phyloP scores from a whole-genome alignment of 352 stramenopile species.

The Pythium volutum region DNA sequence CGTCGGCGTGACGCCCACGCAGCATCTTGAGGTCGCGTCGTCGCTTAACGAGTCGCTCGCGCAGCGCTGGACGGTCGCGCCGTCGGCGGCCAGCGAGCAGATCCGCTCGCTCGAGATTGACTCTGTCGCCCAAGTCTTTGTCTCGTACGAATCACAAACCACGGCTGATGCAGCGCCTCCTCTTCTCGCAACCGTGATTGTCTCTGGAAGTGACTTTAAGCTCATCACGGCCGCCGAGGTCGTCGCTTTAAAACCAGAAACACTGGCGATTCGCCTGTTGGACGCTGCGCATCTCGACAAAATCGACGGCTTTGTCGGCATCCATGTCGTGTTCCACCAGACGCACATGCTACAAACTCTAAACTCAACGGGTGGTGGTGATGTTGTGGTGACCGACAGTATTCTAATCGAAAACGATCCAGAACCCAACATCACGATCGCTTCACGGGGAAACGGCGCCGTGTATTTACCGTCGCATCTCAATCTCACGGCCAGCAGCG shows the following conservation, averaged over 20 bases:
- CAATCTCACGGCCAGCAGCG: neutral
- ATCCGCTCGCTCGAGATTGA: conserved; percentile 4
- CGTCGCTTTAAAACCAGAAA: neutral
- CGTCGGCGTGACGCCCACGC: conserved; percentile 8
- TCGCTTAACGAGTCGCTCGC: neutral
- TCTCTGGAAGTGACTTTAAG: conserved; percentile 17
- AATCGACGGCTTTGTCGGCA: conserved; percentile 10
- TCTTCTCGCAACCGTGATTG: neutral
- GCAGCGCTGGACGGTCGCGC: conserved; percentile 10
- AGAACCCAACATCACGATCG: neutral
- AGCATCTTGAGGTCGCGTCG: neutral
- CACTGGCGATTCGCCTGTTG: neutral
- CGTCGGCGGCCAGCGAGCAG: neutral
- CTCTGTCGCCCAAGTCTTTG: conserved; percentile 6
- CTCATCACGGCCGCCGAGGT: conserved; percentile 16
- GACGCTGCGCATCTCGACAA: neutral
- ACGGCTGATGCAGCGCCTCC: neutral
- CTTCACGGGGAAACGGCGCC: neutral
- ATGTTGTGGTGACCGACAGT: neutral
- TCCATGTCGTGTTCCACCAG: conserved; percentile 1
- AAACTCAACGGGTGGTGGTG: neutral
- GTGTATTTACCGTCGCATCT: conserved; percentile 4
- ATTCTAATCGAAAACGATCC: neutral
- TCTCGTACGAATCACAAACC: conserved; percentile 1
- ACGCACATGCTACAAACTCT: neutral